phyloP scores from a whole-genome alignment of 345 rosid genomes.

The Brassica carinata region DNA sequence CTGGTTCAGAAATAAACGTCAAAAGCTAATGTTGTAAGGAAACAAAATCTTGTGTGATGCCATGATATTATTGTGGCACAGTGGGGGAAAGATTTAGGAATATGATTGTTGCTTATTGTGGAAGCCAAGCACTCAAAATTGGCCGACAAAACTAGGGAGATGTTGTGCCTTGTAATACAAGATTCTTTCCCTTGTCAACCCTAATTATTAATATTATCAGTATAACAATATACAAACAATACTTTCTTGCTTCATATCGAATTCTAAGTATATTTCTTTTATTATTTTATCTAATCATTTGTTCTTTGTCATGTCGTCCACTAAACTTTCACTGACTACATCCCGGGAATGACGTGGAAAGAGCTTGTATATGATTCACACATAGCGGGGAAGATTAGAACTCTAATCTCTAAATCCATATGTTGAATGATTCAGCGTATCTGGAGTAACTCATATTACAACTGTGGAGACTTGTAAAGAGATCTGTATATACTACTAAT shows the following conservation, averaged over 20 bases:
- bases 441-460: no score
- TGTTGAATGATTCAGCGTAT: neutral
- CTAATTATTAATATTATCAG: constrained; percentile 1
- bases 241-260: neutral
- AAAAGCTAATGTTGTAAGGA: neutral
- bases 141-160: constrained; percentile 15
- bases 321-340: neutral
- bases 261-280: neutral
- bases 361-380: no score
- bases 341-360: no score
- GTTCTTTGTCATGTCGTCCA: constrained; percentile 29
- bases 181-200: constrained; percentile 23
- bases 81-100: constrained; percentile 30
- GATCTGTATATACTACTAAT: no score
- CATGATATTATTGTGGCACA: constrained; percentile 16
- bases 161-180: constrained; percentile 37
- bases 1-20: neutral
- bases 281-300: neutral
- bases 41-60: constrained; percentile 27
- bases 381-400: neutral
- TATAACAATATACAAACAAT: neutral
- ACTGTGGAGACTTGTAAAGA: neutral
- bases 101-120: constrained; percentile 40
- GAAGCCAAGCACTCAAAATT: constrained; percentile 35
- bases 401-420: neutral